Percentiles rank a stretch among this genome's conserved stretches.
Evolutionary conservation across 2,329 filamentous ascomycete species (phyloP).

Genomic region (Aureobasidium lini): DNA sequence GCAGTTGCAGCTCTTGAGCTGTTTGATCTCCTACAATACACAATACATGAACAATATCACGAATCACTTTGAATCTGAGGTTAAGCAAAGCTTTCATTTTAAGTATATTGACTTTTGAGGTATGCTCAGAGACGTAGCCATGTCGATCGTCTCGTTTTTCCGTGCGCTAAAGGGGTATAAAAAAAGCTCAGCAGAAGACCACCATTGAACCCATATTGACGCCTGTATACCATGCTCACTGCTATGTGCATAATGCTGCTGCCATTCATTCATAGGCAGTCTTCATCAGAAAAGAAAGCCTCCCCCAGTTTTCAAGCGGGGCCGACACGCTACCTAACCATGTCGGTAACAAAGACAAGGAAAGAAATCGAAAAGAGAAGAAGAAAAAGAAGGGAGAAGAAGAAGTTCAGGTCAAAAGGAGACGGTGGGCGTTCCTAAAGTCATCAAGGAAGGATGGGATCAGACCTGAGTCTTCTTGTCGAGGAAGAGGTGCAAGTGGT

Average conservation of each 20-base stretch:
- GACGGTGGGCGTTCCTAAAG: not conserved
- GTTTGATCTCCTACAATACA: not conserved
- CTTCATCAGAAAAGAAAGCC: constrained; percentile 1
- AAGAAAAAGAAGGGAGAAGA: not conserved
- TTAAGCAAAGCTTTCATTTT: not conserved
- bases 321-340: constrained; percentile 14
- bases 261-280: constrained; percentile 10
- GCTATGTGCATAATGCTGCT: constrained; percentile 9
- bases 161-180: constrained; percentile 9
- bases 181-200: not conserved
- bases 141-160: not conserved
- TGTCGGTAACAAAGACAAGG: constrained; percentile 12
- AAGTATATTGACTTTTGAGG: not conserved
- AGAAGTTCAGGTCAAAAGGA: not conserved
- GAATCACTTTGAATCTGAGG: not conserved
- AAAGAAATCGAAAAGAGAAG: not conserved
- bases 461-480: constrained; percentile 13
- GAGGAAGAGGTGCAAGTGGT: constrained; percentile 12
- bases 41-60: not conserved
- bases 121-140: not conserved
- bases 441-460: not conserved
- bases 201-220: constrained; percentile 5
- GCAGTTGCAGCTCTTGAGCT: constrained; percentile 72
- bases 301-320: not conserved
- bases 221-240: constrained; percentile 5